Evolutionary conservation across 2,329 filamentous ascomycete species (phyloP).

Genomic region (Tolypocladium album): DNA sequence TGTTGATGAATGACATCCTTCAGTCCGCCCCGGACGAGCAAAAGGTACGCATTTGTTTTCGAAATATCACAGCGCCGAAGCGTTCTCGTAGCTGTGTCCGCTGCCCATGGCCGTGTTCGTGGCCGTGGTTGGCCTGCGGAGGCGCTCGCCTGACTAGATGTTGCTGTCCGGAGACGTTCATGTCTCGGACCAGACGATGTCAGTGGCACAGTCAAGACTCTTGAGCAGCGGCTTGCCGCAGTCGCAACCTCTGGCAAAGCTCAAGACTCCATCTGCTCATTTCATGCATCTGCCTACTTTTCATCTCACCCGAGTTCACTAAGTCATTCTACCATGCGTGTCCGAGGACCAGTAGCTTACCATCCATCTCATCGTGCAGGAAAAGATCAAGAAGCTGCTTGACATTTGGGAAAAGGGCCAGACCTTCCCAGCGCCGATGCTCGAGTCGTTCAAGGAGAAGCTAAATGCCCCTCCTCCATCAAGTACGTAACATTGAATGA

Average conservation of each 20-base stretch:
- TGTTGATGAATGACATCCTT: constrained; percentile 92
- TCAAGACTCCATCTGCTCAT: not conserved
- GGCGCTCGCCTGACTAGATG: not conserved
- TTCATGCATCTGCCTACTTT: not conserved
- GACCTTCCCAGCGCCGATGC: constrained; percentile 75
- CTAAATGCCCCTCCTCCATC: constrained; percentile 49
- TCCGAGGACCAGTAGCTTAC: constrained; percentile 25
- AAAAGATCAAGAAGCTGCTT: constrained; percentile 87
- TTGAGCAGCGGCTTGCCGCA: not conserved
- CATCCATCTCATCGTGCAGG: constrained; percentile 48
- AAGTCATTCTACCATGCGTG: not conserved
- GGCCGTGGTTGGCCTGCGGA: not conserved
- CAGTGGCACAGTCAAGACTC: not conserved
- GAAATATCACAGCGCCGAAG: not conserved
- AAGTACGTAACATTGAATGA: constrained; percentile 47
- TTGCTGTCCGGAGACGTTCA: not conserved
- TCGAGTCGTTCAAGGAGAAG: constrained; percentile 74
- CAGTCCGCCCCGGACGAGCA: constrained; percentile 82
- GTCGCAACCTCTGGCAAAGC: not conserved
- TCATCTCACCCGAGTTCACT: not conserved
- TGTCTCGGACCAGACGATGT: not conserved
- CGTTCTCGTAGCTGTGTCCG: constrained; percentile 12
- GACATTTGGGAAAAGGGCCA: constrained; percentile 97
- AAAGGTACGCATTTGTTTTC: constrained; percentile 64
- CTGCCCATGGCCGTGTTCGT: constrained; percentile 13